Conservation (phyloP, 1,284 basidiomycete genomes). For the Vanrija sp. region DNA sequence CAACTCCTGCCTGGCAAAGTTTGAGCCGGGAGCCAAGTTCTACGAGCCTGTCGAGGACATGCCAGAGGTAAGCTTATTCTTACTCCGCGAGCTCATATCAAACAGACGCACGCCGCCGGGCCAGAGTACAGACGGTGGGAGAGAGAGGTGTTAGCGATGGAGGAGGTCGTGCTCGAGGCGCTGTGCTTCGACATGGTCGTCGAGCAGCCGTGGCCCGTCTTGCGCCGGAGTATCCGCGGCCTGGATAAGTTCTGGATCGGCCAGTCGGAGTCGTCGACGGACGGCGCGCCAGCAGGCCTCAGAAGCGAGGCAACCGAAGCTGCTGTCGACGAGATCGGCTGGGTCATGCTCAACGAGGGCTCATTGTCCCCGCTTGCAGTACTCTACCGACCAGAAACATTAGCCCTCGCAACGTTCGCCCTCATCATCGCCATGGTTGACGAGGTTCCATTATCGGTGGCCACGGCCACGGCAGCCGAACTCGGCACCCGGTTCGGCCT, state of each 20-base stretch:
- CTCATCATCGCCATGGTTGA: conserved; percentile 27
- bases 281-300: neutral
- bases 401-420: conserved; percentile 26
- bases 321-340: conserved; percentile 22
- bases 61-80: neutral
- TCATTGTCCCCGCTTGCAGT: conserved; percentile 26
- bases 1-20: conserved; percentile 34
- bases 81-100: neutral
- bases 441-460: conserved; percentile 16
- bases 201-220: conserved; percentile 70
- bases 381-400: conserved; percentile 23
- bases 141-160: conserved; percentile 66
- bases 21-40: conserved; percentile 15
- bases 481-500: conserved; percentile 26
- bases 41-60: conserved; percentile 25
- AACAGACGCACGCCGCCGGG: conserved; percentile 45
- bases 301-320: conserved; percentile 21
- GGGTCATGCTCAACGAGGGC: conserved; percentile 31
- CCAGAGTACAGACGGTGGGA: conserved; percentile 68
- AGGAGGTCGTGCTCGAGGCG: conserved; percentile 79
- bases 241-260: conserved; percentile 16
- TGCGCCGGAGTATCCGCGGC: conserved; percentile 60
- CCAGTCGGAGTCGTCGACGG: neutral
- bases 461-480: conserved; percentile 22
- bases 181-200: conserved; percentile 88